Base-by-base conservation (phyloP, 2,329 filamentous ascomycete genomes). In the Stagonosporopsis chrysanthemi region DNA sequence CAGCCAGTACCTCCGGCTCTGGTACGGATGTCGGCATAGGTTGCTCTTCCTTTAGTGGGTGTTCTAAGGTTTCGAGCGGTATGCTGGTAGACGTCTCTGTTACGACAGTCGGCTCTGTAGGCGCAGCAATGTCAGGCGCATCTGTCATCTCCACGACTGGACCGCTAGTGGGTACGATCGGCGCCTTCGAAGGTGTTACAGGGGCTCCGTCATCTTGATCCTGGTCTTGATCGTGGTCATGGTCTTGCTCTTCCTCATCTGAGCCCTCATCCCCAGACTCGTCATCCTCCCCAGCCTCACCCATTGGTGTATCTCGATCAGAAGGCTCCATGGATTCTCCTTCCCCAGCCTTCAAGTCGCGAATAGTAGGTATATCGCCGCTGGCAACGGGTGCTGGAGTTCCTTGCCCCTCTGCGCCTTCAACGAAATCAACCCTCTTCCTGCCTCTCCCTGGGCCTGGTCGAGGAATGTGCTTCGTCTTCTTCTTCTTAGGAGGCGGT, bases 401-500 rank as follows among this genome's bases (percentile, higher is more conserved):
- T 24, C 61, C 67, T 57, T 72, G 66, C 17, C 71, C 68, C 42
- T 64, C 56, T 26, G 75, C 79, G 81, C 82, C 79, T 66, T 80
- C 80, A 36, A 72, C 67, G 80, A 87, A 86, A 60, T 83, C 83
- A 39, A 87, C 84, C 73, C 88, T 91, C 77, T 88, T 90, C 82
- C 89, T 94, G 61, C 91, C 91, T 61, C 92, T 86, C 7, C 91
- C 91, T 33, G 90, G 87, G 0, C 91, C 90, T 45, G 90, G 93
- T 44, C 90, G 93, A 44, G 79, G 52, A 11, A 43, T 81, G 58
- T 85, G 82, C 81, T 94, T 96, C 75, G 90, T 81, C 59, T 85
- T 82, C 81, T 94, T 96, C 75, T 91, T 88, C 75, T 92, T 92
- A 0, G 90, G 90, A 1, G 90, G 89, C 26, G 88, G 89, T 0